Conservation (phyloP, 495 filamentous ascomycete genomes). For the Parmelia sp. region DNA sequence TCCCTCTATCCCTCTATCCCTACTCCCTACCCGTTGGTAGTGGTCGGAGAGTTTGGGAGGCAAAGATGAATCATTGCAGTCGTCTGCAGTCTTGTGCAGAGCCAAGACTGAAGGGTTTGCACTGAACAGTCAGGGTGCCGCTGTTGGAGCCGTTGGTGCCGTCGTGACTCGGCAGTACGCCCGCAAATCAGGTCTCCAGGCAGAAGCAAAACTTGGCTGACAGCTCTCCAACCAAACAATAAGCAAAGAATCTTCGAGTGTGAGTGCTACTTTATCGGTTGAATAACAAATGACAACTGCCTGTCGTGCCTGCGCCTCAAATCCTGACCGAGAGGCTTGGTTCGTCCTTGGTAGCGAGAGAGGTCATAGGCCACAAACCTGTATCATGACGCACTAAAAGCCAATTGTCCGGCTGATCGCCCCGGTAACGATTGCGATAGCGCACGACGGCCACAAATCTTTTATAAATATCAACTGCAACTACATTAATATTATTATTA, state of each 20-base stretch:
- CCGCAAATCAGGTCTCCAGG: background rate
- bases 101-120: too few relatives aligned
- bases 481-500: too few relatives aligned
- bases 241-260: too few relatives aligned
- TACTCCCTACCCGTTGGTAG: too few relatives aligned
- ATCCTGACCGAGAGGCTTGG: slow-evolving; percentile 1
- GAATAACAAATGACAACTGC: too few relatives aligned
- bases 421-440: slow-evolving; percentile 3
- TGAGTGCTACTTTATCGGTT: too few relatives aligned
- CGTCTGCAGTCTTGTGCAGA: too few relatives aligned
- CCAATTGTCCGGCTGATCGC: slow-evolving; percentile 14
- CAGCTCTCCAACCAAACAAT: background rate
- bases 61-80: background rate
- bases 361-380: background rate
- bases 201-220: background rate
- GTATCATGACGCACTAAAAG: slow-evolving; percentile 10
- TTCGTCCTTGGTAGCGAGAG: background rate
- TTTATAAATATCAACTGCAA: too few relatives aligned
- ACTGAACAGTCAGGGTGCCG: too few relatives aligned
- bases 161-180: background rate
- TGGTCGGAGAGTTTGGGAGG: slow-evolving; percentile 5
- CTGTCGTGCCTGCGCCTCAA: slow-evolving; percentile 6
- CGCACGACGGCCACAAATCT: too few relatives aligned
- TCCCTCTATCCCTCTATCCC: too few relatives aligned
- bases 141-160: too few relatives aligned